Evolutionary conservation across 768 basidiomycete genomes (phyloP), one percentile per base, ranked within the genome.

Genomic region (Pisolithus tinctorius): DNA sequence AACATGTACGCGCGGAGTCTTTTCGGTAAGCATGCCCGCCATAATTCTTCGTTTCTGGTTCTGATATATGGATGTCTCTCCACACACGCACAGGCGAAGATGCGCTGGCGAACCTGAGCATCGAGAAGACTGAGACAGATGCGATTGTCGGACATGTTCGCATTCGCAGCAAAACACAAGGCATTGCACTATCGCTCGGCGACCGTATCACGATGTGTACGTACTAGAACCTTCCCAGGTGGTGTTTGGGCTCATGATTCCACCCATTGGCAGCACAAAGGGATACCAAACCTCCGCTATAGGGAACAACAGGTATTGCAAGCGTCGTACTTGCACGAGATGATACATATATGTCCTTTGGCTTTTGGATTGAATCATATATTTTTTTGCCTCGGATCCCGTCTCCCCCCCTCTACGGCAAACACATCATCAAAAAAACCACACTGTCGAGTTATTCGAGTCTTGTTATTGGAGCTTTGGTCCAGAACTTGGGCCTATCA

Each of bases 101-200:
- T 62, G 95, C 95, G 0, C 71, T 99, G 26, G 95, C 95, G 45
- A 99, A 99, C 67, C 69, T 97, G 57, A 91, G 88, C 54, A 83
- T 99, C 55, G 95, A 99, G 65, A 79, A 86, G 60, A 84, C 87
- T 41, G 88, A 92, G 50, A 71, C 73, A 10, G 93, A 93, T 1
- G 79, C 76, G 5, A 85, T 98, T 51, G 84, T 84, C 13, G 95
- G 95, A 0, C 94, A 98, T 69, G 92, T 98, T 8, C 83, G 95
- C 47, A 97, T 98, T 63, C 81, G 95, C 52, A 93, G 90, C 64
- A 97, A 98, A 73, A 97, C 95, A 23, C 95, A 98, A 67, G 95
- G 95, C 48, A 97, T 98, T 55, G 95, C 95, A 2, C 74, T 97
- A 55, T 91, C 89, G 16, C 69, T 99, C 55, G 95, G 92, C n/a